These are phyloP conservation scores for Syzygium aromaticum DNA, from an alignment of 345 rosid species.

Conservation along the genomic window DNA sequence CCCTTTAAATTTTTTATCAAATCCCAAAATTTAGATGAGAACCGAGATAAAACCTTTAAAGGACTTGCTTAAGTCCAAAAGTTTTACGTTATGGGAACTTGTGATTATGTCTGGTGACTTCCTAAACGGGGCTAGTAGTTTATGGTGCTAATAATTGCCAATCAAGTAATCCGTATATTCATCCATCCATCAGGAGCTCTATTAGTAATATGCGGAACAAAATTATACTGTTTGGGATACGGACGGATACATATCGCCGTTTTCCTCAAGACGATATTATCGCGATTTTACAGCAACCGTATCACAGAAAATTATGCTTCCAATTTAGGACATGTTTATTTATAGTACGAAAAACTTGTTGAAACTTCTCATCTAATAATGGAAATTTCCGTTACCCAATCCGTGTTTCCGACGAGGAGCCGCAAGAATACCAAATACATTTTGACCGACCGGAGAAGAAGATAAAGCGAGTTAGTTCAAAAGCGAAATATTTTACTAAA, in stretches of 20 bases:
- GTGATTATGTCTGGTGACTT: too few species aligned
- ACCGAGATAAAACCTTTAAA: too few species aligned
- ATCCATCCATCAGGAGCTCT: too few species aligned
- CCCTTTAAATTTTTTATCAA: too few species aligned
- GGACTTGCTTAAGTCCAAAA: too few species aligned
- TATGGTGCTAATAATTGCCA: too few species aligned
- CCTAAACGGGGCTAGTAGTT: too few species aligned
- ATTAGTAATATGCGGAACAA: too few species aligned
- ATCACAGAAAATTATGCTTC: background rate
- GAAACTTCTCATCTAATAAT: background rate
- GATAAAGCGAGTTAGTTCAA: background rate
- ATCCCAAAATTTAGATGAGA: too few species aligned
- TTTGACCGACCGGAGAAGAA: background rate
- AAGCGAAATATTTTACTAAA: background rate
- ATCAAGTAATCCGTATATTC: too few species aligned
- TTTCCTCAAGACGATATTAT: background rate
- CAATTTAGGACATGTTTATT: background rate
- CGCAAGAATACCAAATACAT: fast-evolving
- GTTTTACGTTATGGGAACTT: too few species aligned
- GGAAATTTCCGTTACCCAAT: background rate
- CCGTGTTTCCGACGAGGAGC: background rate
- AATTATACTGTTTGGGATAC: too few species aligned
- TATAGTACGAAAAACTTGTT: background rate
- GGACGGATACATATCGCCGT: background rate
- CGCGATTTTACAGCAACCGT: background rate